phyloP scores from a whole-genome alignment of 306 rosid genomes.

The Alnus glutinosa region DNA sequence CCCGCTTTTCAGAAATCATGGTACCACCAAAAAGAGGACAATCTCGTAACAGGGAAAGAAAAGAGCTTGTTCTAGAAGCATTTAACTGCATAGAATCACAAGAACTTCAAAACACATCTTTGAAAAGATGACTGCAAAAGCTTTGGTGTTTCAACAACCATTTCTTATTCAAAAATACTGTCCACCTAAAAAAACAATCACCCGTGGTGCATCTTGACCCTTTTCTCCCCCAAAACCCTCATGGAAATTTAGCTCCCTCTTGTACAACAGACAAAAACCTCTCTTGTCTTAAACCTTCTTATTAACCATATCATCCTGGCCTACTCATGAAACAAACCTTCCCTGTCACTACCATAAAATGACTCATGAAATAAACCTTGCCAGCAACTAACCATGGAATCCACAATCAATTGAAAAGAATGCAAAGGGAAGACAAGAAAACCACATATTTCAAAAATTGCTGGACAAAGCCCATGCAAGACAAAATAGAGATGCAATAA shows the following conservation, averaged over 20 bases:
- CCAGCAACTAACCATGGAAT: too few relatives aligned
- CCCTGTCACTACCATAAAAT: not conserved
- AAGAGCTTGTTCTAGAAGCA: not conserved
- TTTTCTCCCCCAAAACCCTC: not conserved
- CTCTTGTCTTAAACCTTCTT: not conserved
- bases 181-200: not conserved
- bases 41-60: not conserved
- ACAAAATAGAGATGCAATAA: too few relatives aligned
- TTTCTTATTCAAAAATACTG: not conserved
- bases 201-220: not conserved
- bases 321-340: not conserved
- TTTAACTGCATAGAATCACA: not conserved
- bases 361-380: too few relatives aligned
- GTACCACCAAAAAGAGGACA: not conserved
- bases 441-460: too few relatives aligned
- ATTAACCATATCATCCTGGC: not conserved
- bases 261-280: not conserved
- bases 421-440: too few relatives aligned
- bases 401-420: too few relatives aligned
- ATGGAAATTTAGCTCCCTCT: not conserved
- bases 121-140: not conserved
- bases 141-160: not conserved
- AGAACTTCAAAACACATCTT: not conserved
- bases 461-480: not conserved
- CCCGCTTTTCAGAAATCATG: not conserved